These are phyloP conservation scores for Plasmodium falciparum DNA, from an alignment of 169 alveolate genomes.

Conservation along the genomic window DNA sequence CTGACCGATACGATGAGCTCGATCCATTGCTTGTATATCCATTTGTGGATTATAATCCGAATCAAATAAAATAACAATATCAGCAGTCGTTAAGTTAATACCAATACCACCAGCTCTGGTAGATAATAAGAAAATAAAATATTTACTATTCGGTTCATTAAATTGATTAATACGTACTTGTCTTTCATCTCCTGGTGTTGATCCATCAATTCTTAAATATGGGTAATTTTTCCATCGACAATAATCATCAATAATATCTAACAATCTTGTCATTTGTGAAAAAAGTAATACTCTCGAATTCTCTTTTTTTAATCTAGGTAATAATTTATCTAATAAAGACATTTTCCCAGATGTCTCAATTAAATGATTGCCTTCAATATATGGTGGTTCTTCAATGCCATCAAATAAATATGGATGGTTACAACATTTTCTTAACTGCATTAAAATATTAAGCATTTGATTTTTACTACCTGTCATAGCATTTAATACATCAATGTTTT, in stretches of 20 bases:
- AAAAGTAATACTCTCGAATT: constrained; percentile 92
- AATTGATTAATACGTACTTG: constrained; percentile 93
- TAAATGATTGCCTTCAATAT: constrained; percentile 93
- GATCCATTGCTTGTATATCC: constrained; percentile 97
- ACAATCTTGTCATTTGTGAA: constrained; percentile 94
- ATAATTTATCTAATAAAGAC: constrained; percentile 92
- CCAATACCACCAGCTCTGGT: constrained; percentile 99
- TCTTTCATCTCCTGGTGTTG: constrained; percentile 96
- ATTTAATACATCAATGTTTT: constrained; percentile 85
- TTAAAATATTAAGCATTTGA: constrained; percentile 96
- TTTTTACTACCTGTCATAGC: constrained; percentile 79
- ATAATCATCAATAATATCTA: constrained; percentile 96
- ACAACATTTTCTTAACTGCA: constrained; percentile 99
- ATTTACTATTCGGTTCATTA: constrained; percentile 91
- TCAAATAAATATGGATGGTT: constrained; percentile 97
- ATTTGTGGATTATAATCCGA: constrained; percentile 99
- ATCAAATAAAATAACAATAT: constrained; percentile 97
- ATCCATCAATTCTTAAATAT: constrained; percentile 98
- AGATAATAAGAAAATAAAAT: constrained; percentile 93
- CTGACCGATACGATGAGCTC: constrained; percentile 99
- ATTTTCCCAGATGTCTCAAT: constrained; percentile 93
- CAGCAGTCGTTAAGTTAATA: constrained; percentile 97
- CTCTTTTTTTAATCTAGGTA: constrained; percentile 82
- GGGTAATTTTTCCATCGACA: constrained; percentile 93
- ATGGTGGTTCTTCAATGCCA: constrained; percentile 92